Base-by-base conservation (phyloP, 2,329 filamentous ascomycete genomes). In the Aspergillus hortae region DNA sequence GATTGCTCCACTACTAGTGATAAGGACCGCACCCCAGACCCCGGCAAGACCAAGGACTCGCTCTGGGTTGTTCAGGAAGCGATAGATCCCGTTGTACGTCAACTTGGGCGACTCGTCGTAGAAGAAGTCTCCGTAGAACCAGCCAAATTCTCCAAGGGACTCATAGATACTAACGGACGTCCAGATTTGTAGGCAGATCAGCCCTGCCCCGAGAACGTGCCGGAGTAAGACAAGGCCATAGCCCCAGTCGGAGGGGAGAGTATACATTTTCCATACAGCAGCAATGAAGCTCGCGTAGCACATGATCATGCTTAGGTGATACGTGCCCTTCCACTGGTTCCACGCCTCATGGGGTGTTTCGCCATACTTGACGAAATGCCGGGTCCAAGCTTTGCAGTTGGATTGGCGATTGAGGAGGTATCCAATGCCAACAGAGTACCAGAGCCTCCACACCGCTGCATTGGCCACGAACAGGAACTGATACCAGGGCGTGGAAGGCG, bases 61-160 rank as follows among this genome's bases (percentile, higher is more conserved):
- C 71, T 99, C 94, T 0, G 94, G 94, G 66, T 97, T 99, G 76
- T 99, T 99, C 60, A 99, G 79, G 74, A 95, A 99, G 44, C 94
- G 90, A 71, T 99, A 99, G 64, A 99, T 99, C 56, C 92, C 95
- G 61, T 88, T 91, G 73, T 99, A 99, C 0, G 90, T 97, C 56
- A 97, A 80, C 73, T 94, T 95, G 11, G 87, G 87, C 10, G 86
- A 84, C 43, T 90, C 87, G 56, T 96, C 90, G 67, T 94, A 96
- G 79, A 99, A 97, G 77, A 97, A 99, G 69, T 99, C 94, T 15
- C 94, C 94, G 66, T 92, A 97, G 78, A 97, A 97, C 92, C 92
- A 99, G 62, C 94, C 94, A 65, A 97, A 99, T 67, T 99, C 94
- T 51, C 94, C 94, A 0, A 99, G 83, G 2, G 90, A 95, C 46